phyloP scores from a whole-genome alignment of 2,329 filamentous ascomycete species.

The Clarireedia homoeocarpa region DNA sequence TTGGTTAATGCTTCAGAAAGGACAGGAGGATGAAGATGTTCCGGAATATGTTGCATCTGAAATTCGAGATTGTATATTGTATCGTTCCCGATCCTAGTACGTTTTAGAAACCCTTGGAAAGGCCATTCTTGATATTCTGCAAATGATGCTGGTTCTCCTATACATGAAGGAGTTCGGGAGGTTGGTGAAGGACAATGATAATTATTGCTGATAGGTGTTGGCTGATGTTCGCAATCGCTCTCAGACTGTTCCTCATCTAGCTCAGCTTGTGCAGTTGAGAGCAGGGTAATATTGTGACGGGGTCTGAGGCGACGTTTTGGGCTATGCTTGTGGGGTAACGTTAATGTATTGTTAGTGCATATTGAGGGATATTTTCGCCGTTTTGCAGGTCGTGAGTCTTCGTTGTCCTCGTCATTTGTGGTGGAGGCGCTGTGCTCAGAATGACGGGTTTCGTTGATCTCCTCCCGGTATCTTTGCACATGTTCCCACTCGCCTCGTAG shows the following conservation, averaged over 20 bases:
- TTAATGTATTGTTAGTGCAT: too few relatives aligned
- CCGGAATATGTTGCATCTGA: conserved; percentile 6
- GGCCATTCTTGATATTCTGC: conserved; percentile 17
- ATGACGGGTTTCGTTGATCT: too few relatives aligned
- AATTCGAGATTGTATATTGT: conserved; percentile 14
- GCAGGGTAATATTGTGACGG: not conserved
- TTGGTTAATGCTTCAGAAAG: conserved; percentile 18
- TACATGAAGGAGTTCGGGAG: conserved; percentile 10
- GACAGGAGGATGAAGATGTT: conserved; percentile 11
- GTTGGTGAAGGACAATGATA: conserved; percentile 6
- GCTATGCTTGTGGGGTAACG: too few relatives aligned
- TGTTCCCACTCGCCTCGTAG: not conserved
- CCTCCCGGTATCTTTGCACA: too few relatives aligned
- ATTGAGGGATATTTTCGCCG: too few relatives aligned
- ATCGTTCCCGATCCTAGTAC: conserved; percentile 10
- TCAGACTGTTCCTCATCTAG: conserved; percentile 3
- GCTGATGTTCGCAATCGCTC: conserved; percentile 1
- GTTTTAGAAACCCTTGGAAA: conserved; percentile 18
- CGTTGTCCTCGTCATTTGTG: too few relatives aligned
- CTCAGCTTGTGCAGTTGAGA: conserved; percentile 3
- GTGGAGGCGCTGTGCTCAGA: too few relatives aligned
- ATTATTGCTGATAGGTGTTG: conserved; percentile 6
- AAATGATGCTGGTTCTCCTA: conserved; percentile 9
- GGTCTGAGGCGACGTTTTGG: too few relatives aligned
- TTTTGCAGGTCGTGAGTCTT: too few relatives aligned